These are phyloP conservation scores for Yamadazyma triangularis DNA, from an alignment of 1,139 yeast species.

Conservation along the genomic window DNA sequence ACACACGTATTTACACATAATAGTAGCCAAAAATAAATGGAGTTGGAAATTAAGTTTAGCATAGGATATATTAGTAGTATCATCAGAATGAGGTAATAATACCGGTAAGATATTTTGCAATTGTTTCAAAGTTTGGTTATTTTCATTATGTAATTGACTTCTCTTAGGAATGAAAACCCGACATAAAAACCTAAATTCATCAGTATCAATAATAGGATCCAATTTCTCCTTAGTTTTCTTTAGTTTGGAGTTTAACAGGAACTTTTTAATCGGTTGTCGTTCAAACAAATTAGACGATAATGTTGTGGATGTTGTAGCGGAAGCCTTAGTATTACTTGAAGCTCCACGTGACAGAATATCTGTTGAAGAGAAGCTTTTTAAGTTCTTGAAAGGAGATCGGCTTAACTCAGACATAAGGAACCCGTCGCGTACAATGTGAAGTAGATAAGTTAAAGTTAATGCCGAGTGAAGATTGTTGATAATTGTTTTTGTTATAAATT, in stretches of 20 bases:
- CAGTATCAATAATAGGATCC: constrained; percentile 12
- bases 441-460: too few species aligned
- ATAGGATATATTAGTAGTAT: constrained; percentile 11
- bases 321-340: constrained; percentile 10
- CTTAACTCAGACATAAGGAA: constrained; percentile 1
- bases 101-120: constrained; percentile 26
- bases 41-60: constrained; percentile 29
- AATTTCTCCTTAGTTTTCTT: constrained; percentile 7
- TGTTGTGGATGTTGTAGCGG: constrained; percentile 15
- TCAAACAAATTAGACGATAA: constrained; percentile 10
- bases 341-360: constrained; percentile 8
- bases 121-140: constrained; percentile 17
- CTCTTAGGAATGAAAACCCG: constrained; percentile 32
- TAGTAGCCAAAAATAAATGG: constrained; percentile 33
- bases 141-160: constrained; percentile 19
- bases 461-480: neutral
- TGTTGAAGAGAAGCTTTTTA: constrained; percentile 1
- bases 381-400: constrained; percentile 2
- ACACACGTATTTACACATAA: constrained; percentile 29
- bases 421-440: too few species aligned
- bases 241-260: constrained; percentile 4
- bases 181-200: constrained; percentile 32
- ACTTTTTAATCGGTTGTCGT: constrained; percentile 2
- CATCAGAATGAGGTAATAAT: constrained; percentile 13
- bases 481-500: neutral